Conservation (phyloP, 2,329 filamentous ascomycete genomes). For the Alternaria consortialis region DNA sequence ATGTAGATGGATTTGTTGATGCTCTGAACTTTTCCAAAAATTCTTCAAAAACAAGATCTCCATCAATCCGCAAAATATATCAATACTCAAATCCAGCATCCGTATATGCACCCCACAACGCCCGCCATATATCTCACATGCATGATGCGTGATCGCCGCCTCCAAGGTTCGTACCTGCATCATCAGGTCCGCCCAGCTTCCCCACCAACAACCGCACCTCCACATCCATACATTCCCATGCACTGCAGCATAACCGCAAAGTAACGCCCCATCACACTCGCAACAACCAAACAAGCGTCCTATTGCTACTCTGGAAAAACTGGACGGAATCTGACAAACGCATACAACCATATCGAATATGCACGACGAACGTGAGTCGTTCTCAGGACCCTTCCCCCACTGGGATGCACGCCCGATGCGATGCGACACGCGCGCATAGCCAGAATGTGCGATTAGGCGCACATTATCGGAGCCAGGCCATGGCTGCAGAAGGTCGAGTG, state of each 20-base stretch:
- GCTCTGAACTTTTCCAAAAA: neutral
- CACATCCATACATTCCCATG: constrained; percentile 11
- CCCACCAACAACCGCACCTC: constrained; percentile 11
- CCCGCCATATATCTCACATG: neutral
- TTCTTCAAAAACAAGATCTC: neutral
- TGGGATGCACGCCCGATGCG: neutral
- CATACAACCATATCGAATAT: constrained; percentile 27
- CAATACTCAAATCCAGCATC: too few species aligned
- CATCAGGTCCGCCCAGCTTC: neutral
- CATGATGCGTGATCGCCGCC: neutral
- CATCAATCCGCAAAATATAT: neutral
- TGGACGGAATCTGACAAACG: neutral
- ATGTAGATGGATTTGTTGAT: neutral
- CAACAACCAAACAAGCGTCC: neutral
- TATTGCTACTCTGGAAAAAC: neutral
- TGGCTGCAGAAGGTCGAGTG: neutral
- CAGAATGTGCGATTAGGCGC: neutral
- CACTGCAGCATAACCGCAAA: neutral
- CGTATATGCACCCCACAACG: constrained; percentile 11
- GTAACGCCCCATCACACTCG: neutral
- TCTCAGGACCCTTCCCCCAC: constrained; percentile 8
- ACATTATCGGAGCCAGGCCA: too few species aligned
- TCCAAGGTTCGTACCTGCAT: neutral
- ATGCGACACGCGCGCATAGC: neutral
- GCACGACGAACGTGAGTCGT: constrained; percentile 51